Conservation (phyloP, 164 flowering plant species). For the Litsea cubeba region DNA sequence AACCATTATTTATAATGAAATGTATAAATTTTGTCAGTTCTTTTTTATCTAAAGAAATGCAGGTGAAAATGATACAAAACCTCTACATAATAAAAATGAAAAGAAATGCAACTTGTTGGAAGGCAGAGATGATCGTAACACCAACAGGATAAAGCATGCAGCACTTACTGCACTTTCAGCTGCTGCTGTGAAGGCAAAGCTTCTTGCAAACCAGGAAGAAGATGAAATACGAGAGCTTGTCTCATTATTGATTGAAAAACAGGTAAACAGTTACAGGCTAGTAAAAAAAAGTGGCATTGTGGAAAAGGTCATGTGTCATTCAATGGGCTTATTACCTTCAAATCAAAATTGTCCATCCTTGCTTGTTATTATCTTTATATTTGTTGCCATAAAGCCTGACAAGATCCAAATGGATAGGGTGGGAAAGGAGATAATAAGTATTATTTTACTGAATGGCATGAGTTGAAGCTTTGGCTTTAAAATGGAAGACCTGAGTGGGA, state of each 20-base stretch:
- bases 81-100: slow-evolving; percentile 26
- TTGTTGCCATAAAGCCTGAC: too few relatives aligned
- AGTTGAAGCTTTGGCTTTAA: too few relatives aligned
- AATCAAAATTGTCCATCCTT: too few relatives aligned
- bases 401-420: too few relatives aligned
- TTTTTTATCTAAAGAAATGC: slow-evolving; percentile 1
- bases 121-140: slow-evolving; percentile 30
- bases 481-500: too few relatives aligned
- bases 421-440: too few relatives aligned
- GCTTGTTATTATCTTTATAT: too few relatives aligned
- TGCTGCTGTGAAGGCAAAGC: slow-evolving; percentile 91
- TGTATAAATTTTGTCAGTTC: too few relatives aligned
- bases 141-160: slow-evolving; percentile 63
- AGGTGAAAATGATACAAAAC: slow-evolving; percentile 23
- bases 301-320: not conserved
- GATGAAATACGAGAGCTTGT: slow-evolving; percentile 73
- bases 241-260: slow-evolving; percentile 68
- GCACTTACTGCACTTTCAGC: slow-evolving; percentile 78
- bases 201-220: slow-evolving; percentile 88
- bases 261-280: slow-evolving; percentile 40
- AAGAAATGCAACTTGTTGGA: slow-evolving; percentile 17
- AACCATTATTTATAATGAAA: too few relatives aligned
- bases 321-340: not conserved
- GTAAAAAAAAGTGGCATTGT: not conserved
- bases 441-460: too few relatives aligned